Evolutionary conservation across 805 yeast genomes (phyloP), one percentile per base, ranked within the genome.

Genomic region (Hanseniaspora guilliermondii): DNA sequence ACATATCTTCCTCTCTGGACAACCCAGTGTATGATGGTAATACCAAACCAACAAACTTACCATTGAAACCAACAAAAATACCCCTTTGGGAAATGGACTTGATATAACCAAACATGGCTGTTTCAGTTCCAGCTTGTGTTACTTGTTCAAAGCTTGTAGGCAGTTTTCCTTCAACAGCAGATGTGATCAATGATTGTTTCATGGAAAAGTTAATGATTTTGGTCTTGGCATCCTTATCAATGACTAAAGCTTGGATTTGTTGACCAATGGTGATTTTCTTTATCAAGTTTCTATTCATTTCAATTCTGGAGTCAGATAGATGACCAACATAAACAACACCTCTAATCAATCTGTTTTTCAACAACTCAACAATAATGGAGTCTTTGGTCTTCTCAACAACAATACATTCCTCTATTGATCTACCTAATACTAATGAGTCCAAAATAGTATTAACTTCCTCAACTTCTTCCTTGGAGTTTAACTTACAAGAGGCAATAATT

Each of bases 241-340:
- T 72, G 33, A 84, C 76, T 24, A 85, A 73, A 46, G 81, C 83
- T 37, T 79, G 73, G 19, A 83, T 55, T 19, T 69, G 67, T 2
- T 80, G 72, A 19, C 95, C 95, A 56, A 82, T 78, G 53, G 74
- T 71, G 49, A 83, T 61, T 61, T 77, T 75, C 66, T 87, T 88
- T 60, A 79, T 69, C 1, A 71, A 63, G 30, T 81, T 79, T 68
- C 94, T 78, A 62, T 80, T 80, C 60, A 84, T 85, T 62, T 84
- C 87, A 60, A 71, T 78, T 64, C 82, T 81, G 6, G 81, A 83
- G 66, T 88, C 96, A 0, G 87, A 76, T 49, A 87, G 71, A 58
- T 87, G 95, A 16, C 87, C 88, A 42, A 77, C 77, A 59, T 76
- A 76, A 33, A 91, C 72, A 30, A 86, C 81, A 63, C 94, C 95